A percentile compares a stretch with the other conserved stretches of the same genome.
Evolutionary conservation across 257 asterid genomes (phyloP).

Genomic region (Scutellaria baicalensis): DNA sequence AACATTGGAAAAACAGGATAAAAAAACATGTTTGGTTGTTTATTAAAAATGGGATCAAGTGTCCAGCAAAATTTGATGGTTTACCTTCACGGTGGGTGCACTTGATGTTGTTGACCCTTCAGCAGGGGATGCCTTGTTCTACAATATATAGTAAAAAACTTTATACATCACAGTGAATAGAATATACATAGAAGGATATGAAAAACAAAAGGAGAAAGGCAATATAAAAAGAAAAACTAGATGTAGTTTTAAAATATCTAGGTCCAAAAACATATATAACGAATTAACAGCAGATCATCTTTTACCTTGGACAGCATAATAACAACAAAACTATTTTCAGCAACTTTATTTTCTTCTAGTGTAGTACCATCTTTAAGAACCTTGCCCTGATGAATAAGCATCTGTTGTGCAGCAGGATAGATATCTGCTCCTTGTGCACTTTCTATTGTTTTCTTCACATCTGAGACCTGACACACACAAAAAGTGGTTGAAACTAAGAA

Average conservation of each 20-base stretch:
- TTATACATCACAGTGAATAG: not conserved
- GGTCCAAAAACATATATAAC: not conserved
- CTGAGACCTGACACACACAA: conserved; percentile 40
- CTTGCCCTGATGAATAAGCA: conserved; percentile 77
- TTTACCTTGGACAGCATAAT: conserved; percentile 66
- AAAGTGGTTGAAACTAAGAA: not conserved
- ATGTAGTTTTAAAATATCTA: not conserved
- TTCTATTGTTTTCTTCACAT: conserved; percentile 70
- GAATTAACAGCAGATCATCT: not conserved
- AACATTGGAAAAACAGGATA: not conserved
- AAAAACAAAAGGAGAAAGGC: not conserved
- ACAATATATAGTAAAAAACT: conserved; percentile 1
- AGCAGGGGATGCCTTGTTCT: conserved; percentile 50
- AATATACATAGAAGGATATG: not conserved
- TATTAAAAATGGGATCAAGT: not conserved
- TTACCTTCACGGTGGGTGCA: conserved; percentile 52
- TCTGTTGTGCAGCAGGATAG: conserved; percentile 62
- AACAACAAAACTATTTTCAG: conserved; percentile 60
- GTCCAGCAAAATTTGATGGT: not conserved
- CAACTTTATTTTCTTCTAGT: conserved; percentile 63
- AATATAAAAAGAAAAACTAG: not conserved
- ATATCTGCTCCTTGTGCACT: conserved; percentile 52
- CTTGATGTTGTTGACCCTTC: conserved; percentile 55
- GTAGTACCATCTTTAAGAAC: conserved; percentile 75
- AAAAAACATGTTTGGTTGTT: not conserved